Conservation (phyloP, 768 basidiomycete genomes). For the Mycena galopus region DNA sequence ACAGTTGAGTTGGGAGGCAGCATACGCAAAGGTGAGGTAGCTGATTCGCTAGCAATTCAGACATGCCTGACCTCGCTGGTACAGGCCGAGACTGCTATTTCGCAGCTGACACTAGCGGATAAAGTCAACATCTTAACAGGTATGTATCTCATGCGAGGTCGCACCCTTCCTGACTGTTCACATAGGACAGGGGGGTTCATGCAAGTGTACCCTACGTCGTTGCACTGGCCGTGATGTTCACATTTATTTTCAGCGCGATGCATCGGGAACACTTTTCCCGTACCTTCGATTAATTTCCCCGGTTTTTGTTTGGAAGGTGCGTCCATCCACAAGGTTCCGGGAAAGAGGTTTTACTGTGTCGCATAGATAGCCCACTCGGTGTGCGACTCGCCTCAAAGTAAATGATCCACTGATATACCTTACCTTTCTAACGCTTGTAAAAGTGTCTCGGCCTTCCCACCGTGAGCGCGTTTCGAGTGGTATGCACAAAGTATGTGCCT, state of each 20-base stretch:
- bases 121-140: constrained; percentile 27
- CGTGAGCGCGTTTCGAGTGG: constrained; percentile 35
- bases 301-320: constrained; percentile 49
- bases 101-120: constrained; percentile 14
- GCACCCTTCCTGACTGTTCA: not conserved
- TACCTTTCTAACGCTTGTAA: not conserved
- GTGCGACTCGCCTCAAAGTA: constrained; percentile 43
- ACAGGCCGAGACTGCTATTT: constrained; percentile 19
- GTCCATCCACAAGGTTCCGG: not conserved
- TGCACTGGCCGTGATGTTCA: not conserved
- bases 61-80: not conserved
- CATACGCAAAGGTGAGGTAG: constrained; percentile 48
- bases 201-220: not conserved
- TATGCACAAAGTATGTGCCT: not conserved
- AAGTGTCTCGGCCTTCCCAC: constrained; percentile 44
- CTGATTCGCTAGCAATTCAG: not conserved
- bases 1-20: constrained; percentile 44
- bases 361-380: constrained; percentile 43
- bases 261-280: constrained; percentile 47
- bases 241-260: constrained; percentile 31
- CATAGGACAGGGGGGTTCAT: constrained; percentile 18
- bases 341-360: not conserved
- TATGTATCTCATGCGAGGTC: not conserved
- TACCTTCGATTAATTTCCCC: constrained; percentile 42
- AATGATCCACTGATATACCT: not conserved